Evolutionary conservation across 495 filamentous ascomycete genomes (phyloP), one percentile per base, ranked within the genome.

Genomic region (Aspergillus bridgeri): DNA sequence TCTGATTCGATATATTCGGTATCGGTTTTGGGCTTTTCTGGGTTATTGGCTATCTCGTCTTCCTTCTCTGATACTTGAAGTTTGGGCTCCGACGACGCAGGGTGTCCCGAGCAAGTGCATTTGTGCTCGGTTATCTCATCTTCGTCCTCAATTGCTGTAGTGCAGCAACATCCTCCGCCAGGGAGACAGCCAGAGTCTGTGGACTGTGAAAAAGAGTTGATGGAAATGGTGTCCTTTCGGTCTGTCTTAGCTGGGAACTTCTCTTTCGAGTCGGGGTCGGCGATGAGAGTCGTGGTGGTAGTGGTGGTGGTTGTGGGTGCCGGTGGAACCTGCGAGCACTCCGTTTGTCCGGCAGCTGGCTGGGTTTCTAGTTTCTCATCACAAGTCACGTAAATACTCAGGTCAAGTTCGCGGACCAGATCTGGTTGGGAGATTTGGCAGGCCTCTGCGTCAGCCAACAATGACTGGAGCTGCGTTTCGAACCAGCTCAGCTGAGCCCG

Each of bases 401-500:
- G 65, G 6, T 85, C 81, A 18, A 86, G 60, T 18, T 75, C 68
- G 13, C 76, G 65, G 42, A 77, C 60, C 20, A 69, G 47, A 11
- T 72, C 63, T 7, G 64, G 53, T 42, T 66, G 56, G 17, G 61
- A 64, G 2, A 69, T 58, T 20, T 56, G 65, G 21, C 71, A 69
- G 23, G 63, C 60, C 18, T 72, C 68, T 23, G 86, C 79, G 21
- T 80, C 82, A 15, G 77, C 74, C 45, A 84, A 71, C 1, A 85
- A 79, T 42, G 81, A 75, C 18, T 78, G 74, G 3, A 96, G 71
- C 58, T 86, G 80, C 11, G 71, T 67, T n/a, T 82, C 77, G 59
- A 90, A 90, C 78, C 86, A 92, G 25, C 69, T 76, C n/a, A 89
- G 69, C 58, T 92, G 87, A 9, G 83, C 79, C 0, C 81, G 80